Conservation (phyloP, 441 rosid genomes). For the Adansonia madagascariensis region DNA sequence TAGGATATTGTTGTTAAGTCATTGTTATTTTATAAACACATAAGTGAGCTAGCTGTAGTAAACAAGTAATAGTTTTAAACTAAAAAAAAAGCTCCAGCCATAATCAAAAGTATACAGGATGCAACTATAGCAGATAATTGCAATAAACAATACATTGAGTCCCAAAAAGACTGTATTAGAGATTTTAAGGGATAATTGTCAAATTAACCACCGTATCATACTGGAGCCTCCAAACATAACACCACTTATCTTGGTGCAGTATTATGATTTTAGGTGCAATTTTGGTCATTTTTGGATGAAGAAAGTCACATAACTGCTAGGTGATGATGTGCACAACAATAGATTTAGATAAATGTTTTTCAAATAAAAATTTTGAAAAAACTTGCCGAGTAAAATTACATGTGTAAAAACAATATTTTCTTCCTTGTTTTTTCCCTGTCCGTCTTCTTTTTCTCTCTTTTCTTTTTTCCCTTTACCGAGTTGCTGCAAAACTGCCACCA, state of each 20-base stretch:
- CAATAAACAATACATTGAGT: background rate
- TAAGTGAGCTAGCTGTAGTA: background rate
- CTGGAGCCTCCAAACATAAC: background rate
- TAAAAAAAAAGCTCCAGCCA: background rate
- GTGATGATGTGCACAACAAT: background rate
- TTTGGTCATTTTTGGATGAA: background rate
- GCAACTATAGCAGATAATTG: slow-evolving; percentile 6
- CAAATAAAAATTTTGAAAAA: background rate
- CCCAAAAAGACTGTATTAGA: too few species aligned
- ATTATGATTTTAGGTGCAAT: background rate
- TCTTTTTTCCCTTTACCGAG: too few species aligned
- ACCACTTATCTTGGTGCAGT: background rate
- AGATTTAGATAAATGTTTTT: background rate
- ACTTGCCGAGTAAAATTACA: background rate
- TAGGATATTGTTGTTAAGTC: background rate
- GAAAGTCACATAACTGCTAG: background rate
- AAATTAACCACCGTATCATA: background rate
- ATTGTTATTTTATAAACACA: too few species aligned
- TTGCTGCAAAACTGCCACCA: too few species aligned
- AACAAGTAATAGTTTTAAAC: background rate
- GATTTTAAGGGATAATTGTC: background rate
- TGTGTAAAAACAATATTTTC: background rate
- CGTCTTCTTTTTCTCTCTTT: too few species aligned
- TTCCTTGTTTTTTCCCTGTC: background rate
- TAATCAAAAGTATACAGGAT: background rate